Base-by-base conservation (phyloP, 2,329 filamentous ascomycete genomes). In the Pleurostoma richardsiae region DNA sequence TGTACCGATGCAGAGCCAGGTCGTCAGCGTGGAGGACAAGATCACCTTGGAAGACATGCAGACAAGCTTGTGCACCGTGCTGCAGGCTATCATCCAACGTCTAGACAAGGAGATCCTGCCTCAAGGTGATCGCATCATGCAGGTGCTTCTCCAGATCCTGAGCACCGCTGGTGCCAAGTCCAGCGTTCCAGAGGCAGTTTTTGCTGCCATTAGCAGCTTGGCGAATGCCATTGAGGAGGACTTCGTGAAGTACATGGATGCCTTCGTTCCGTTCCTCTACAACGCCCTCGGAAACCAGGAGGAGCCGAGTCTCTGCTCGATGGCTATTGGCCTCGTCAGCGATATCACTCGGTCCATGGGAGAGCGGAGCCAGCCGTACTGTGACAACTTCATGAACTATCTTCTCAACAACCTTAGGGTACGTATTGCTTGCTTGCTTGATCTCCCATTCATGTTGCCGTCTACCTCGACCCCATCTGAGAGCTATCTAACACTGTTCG, bases 311-410 rank as follows among this genome's bases (percentile, higher is more conserved):
- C 80, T 97, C 52, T 97, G 94, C 77, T 86, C 92, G 41, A 95
- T 97, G 85, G 92, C 94, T 59, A 96, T 99, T 66, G 94, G 94
- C 58, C 80, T 99, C 47, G 92, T 97, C 56, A 95, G 92, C 66
- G 94, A 99, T 64, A 94, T 99, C 59, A 92, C 90, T 44, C 86
- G 94, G 58, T 94, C 92, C 11, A 77, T 97, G 63, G 89, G 90
- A 64, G 85, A 90, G 63, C 88, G 87, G 66, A 88, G 92, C 61
- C 89, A 95, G 70, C 94, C 92, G 48, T 97, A 86, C 76, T 99
- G 94, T 69, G 94, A 99, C 61, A 82, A 85, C 55, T 96, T 97
- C 68, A 99, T 99, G 94, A 99, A 99, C 77, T 88, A 94, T 64
- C 77, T 99, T 49, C 80, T 99, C 52, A 91, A 90, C 74, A 95